Evolutionary conservation across 345 rosid species (phyloP).

Genomic region (Syzygium aqueum): DNA sequence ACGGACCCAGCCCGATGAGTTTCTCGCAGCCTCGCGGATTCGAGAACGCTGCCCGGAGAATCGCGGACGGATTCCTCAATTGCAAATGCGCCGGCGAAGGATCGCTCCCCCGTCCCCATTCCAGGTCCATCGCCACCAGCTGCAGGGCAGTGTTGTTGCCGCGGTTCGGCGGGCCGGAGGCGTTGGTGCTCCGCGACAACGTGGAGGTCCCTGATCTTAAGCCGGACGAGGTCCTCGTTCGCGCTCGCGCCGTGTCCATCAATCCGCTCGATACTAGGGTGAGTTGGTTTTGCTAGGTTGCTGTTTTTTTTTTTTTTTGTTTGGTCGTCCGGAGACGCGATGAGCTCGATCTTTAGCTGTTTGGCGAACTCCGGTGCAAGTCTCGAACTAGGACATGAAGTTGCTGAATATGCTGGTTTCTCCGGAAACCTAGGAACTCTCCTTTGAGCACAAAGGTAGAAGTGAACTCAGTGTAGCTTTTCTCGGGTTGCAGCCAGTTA

Average conservation of each 20-base stretch:
- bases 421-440: background rate
- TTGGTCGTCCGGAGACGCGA: background rate
- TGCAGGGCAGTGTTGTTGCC: conserved; percentile 86
- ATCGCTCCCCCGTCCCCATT: background rate
- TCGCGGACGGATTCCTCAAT: background rate
- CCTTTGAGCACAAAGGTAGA: background rate
- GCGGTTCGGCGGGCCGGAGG: conserved; percentile 89
- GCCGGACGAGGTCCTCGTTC: conserved; percentile 72
- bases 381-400: background rate
- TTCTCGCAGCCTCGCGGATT: conserved; percentile 4
- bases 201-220: conserved; percentile 73
- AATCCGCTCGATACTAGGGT: conserved; percentile 93
- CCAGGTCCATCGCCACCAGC: conserved; percentile 44
- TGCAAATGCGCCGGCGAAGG: background rate
- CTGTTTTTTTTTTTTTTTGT: too few relatives aligned
- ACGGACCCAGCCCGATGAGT: conserved; percentile 16
- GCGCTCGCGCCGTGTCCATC: conserved; percentile 78
- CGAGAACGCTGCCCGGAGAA: background rate
- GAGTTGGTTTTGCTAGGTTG: conserved; percentile 11
- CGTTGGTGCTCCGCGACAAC: conserved; percentile 61
- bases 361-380: background rate
- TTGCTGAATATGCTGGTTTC: background rate
- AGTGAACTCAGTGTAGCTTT: background rate
- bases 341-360: background rate
- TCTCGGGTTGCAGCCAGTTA: background rate